A percentile compares a stretch with the other conserved stretches of the same genome.
Evolutionary conservation across 139 green algal species (phyloP).

Genomic region (Monoraphidium neglectum): DNA sequence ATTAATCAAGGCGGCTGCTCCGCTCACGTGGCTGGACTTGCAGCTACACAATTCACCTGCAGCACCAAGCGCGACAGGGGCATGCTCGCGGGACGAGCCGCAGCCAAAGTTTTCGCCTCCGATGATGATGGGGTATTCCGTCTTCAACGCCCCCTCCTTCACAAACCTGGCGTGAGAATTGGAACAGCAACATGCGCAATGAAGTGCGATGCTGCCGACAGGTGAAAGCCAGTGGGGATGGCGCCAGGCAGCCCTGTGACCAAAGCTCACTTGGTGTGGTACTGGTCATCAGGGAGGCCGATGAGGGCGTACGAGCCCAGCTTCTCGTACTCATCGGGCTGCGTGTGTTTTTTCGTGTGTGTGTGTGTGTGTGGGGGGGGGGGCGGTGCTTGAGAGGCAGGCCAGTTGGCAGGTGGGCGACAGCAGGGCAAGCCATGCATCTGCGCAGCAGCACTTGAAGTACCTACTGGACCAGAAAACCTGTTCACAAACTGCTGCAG

Average conservation of each 20-base stretch:
- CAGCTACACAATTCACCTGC: too few relatives aligned
- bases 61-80: constrained; percentile 89
- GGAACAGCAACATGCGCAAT: too few relatives aligned
- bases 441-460: too few relatives aligned
- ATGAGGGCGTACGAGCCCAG: constrained; percentile 92
- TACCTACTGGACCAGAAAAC: too few relatives aligned
- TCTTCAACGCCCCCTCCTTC: constrained; percentile 86
- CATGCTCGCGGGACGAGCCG: constrained; percentile 92
- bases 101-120: constrained; percentile 95
- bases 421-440: not conserved
- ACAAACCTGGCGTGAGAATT: constrained; percentile 60
- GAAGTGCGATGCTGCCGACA: too few relatives aligned
- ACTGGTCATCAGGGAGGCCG: constrained; percentile 82
- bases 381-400: not conserved
- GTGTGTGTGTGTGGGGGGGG: too few relatives aligned
- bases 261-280: constrained; percentile 58
- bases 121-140: constrained; percentile 91
- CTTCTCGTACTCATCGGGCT: constrained; percentile 98
- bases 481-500: too few relatives aligned
- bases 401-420: not conserved
- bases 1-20: too few relatives aligned
- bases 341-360: constrained; percentile 27
- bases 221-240: too few relatives aligned
- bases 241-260: too few relatives aligned
- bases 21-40: too few relatives aligned